Percentiles rank a stretch among this genome's conserved stretches.
phyloP scores from a whole-genome alignment of 352 stramenopile species.

The Globisporangium ultimum region DNA sequence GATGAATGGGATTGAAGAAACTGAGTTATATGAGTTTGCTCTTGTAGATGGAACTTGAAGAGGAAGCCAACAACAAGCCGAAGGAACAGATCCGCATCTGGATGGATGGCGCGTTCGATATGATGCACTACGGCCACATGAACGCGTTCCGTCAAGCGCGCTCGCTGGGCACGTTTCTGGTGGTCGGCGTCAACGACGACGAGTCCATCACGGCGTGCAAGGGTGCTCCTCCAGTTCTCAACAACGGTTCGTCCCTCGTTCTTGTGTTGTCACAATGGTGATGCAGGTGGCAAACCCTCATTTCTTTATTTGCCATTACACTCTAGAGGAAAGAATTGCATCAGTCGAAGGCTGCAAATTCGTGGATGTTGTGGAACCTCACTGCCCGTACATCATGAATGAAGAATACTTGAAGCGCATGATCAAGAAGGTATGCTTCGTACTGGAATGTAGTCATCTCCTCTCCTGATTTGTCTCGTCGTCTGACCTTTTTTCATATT shows the following conservation, averaged over 20 bases:
- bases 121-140: constrained; percentile 99
- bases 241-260: constrained; percentile 60
- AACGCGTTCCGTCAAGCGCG: constrained; percentile 97
- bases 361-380: constrained; percentile 96
- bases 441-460: constrained; percentile 7
- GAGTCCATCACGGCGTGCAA: constrained; percentile 97
- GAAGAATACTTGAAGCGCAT: constrained; percentile 97
- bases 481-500: not conserved
- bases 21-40: not conserved
- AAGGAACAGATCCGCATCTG: constrained; percentile 96
- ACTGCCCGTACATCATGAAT: constrained; percentile 99
- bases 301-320: not conserved
- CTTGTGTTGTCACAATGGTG: not conserved
- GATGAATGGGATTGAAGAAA: not conserved
- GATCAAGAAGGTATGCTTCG: constrained; percentile 81
- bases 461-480: not conserved
- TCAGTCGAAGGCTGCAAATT: constrained; percentile 98
- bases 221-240: constrained; percentile 93
- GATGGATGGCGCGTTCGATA: constrained; percentile 99
- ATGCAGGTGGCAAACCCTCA: not conserved
- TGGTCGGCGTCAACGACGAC: constrained; percentile 98
- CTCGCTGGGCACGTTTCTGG: constrained; percentile 95
- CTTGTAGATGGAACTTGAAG: constrained; percentile 74
- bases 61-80: constrained; percentile 43
- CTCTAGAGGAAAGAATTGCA: constrained; percentile 89